phyloP scores from a whole-genome alignment of 163 green algal species.

The Trebouxia gelatinosa region DNA sequence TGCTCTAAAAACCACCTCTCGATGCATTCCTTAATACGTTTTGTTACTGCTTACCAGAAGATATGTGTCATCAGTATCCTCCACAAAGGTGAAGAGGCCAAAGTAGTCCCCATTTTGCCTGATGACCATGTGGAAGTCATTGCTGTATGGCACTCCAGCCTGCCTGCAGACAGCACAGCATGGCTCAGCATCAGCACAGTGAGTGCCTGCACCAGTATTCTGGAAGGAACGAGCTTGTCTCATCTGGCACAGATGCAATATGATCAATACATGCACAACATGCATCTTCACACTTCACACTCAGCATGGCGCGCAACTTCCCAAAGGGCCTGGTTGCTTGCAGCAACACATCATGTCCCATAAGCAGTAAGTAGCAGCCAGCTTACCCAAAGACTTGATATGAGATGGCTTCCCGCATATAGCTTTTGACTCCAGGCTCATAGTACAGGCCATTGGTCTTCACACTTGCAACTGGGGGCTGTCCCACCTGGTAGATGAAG shows the following conservation, averaged over 20 bases:
- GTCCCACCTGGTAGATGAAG: neutral
- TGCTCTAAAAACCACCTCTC: too few species aligned
- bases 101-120: slow-evolving; percentile 78
- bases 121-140: slow-evolving; percentile 68
- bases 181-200: too few species aligned
- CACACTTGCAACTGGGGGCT: slow-evolving; percentile 51
- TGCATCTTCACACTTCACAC: too few species aligned
- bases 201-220: too few species aligned
- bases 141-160: slow-evolving; percentile 51
- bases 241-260: too few species aligned
- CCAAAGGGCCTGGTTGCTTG: too few species aligned
- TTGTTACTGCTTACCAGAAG: slow-evolving; percentile 51
- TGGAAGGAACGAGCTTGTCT: too few species aligned
- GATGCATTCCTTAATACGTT: too few species aligned
- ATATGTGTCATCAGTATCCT: slow-evolving; percentile 53
- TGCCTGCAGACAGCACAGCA: slow-evolving; percentile 38
- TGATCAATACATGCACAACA: too few species aligned
- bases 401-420: slow-evolving; percentile 81
- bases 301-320: too few species aligned
- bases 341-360: too few species aligned
- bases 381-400: slow-evolving; percentile 57
- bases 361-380: too few species aligned
- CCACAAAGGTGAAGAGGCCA: slow-evolving; percentile 74
- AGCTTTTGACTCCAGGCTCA: slow-evolving; percentile 81
- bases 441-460: slow-evolving; percentile 56